phyloP scores from a whole-genome alignment of 495 filamentous ascomycete genomes.

The Chaetomium tenue region DNA sequence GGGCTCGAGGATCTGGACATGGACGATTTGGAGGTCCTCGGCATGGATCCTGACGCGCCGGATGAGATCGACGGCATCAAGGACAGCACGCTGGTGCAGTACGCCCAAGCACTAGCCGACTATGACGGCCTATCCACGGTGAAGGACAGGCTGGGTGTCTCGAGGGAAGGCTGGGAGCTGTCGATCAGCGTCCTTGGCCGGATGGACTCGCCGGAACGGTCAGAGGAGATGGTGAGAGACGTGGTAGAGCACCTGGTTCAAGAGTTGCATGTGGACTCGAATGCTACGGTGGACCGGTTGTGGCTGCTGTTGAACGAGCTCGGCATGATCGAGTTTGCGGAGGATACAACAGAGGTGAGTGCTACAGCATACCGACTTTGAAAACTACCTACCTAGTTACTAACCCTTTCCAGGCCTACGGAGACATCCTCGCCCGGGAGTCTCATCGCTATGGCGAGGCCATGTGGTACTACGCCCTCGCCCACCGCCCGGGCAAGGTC shows the following conservation, averaged over 20 bases:
- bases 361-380: conserved; percentile 25
- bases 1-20: conserved; percentile 47
- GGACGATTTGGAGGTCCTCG: conserved; percentile 56
- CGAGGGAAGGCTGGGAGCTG: conserved; percentile 79
- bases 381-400: not conserved
- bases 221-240: conserved; percentile 61
- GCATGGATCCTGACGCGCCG: conserved; percentile 45
- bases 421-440: conserved; percentile 62
- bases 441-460: conserved; percentile 75
- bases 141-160: conserved; percentile 36
- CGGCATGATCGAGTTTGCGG: conserved; percentile 67
- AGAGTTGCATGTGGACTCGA: conserved; percentile 61
- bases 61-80: conserved; percentile 55
- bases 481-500: conserved; percentile 69
- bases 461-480: conserved; percentile 81
- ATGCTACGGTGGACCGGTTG: conserved; percentile 68
- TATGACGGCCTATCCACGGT: conserved; percentile 40
- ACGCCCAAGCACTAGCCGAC: conserved; percentile 60
- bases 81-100: conserved; percentile 70
- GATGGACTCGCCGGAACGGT: conserved; percentile 62
- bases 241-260: conserved; percentile 58
- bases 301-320: conserved; percentile 67
- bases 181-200: conserved; percentile 73
- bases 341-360: conserved; percentile 68
- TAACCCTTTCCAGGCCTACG: conserved; percentile 61